Percentiles rank a stretch among this genome's conserved stretches.
phyloP scores from a whole-genome alignment of 1,284 basidiomycete genomes.

The Phylloporus sp. region DNA sequence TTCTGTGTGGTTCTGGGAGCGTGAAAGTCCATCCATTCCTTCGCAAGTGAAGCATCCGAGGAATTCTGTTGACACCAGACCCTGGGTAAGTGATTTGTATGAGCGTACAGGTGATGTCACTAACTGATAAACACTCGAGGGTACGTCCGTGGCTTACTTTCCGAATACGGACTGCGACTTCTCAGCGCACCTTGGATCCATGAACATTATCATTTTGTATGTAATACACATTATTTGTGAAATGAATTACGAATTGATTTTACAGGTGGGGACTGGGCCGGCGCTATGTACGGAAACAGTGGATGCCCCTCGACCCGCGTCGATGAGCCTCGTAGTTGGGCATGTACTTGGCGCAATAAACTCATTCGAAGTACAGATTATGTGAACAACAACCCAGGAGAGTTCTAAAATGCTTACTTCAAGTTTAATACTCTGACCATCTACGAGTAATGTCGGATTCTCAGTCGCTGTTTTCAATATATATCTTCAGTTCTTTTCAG shows the following conservation, averaged over 20 bases:
- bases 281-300: slow-evolving; percentile 32
- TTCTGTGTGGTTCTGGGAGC: slow-evolving; percentile 33
- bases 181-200: slow-evolving; percentile 20
- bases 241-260: neutral
- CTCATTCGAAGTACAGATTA: slow-evolving; percentile 15
- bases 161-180: slow-evolving; percentile 23
- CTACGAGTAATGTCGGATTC: neutral
- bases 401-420: slow-evolving; percentile 29
- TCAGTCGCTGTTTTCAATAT: no score
- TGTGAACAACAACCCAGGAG: slow-evolving; percentile 18
- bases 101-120: neutral
- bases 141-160: slow-evolving; percentile 27
- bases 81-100: slow-evolving; percentile 22
- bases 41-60: slow-evolving; percentile 17
- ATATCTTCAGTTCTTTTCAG: no score
- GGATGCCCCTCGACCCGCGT: slow-evolving; percentile 39
- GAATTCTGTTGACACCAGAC: slow-evolving; percentile 21
- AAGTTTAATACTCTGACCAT: slow-evolving; percentile 30
- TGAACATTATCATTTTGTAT: slow-evolving; percentile 34
- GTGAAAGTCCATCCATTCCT: slow-evolving; percentile 21
- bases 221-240: slow-evolving; percentile 4
- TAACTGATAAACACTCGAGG: slow-evolving; percentile 15
- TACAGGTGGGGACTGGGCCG: slow-evolving; percentile 49
- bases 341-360: neutral
- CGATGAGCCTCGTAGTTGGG: slow-evolving; percentile 28